Percentiles rank a stretch among this genome's conserved stretches.
Conservation (phyloP, 805 yeast genomes). For the Zygotorulaspora sp. region DNA sequence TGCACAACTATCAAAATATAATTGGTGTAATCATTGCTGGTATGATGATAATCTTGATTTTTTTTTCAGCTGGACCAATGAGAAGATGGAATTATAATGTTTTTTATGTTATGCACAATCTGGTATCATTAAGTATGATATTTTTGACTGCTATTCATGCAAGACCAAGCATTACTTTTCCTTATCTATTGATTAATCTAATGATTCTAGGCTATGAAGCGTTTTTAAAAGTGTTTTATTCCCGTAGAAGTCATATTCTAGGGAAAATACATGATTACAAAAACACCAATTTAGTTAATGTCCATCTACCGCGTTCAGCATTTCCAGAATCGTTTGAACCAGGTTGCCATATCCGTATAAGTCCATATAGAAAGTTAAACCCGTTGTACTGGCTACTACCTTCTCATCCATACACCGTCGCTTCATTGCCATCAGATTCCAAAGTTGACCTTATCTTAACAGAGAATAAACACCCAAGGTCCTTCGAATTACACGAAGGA, state of each 20-base stretch:
- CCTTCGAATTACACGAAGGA: constrained; percentile 34
- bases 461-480: constrained; percentile 29
- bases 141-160: constrained; percentile 55
- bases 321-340: constrained; percentile 38
- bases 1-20: constrained; percentile 38
- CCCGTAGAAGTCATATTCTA: constrained; percentile 13
- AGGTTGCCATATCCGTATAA: constrained; percentile 56
- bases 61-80: constrained; percentile 46
- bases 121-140: constrained; percentile 45
- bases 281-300: constrained; percentile 23
- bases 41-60: constrained; percentile 36
- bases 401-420: constrained; percentile 65
- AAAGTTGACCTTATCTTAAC: constrained; percentile 44
- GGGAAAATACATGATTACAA: constrained; percentile 15
- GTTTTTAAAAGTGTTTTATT: constrained; percentile 14
- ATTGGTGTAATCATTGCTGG: constrained; percentile 48
- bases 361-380: constrained; percentile 34
- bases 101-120: constrained; percentile 56
- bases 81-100: constrained; percentile 47
- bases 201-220: constrained; percentile 18
- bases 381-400: constrained; percentile 49
- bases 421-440: constrained; percentile 41
- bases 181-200: constrained; percentile 27
- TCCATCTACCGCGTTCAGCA: constrained; percentile 27
- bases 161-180: constrained; percentile 56